Percentiles rank a stretch among this genome's conserved stretches.
Evolutionary conservation across 768 basidiomycete species (phyloP).

Genomic region (Crucibulum laeve): DNA sequence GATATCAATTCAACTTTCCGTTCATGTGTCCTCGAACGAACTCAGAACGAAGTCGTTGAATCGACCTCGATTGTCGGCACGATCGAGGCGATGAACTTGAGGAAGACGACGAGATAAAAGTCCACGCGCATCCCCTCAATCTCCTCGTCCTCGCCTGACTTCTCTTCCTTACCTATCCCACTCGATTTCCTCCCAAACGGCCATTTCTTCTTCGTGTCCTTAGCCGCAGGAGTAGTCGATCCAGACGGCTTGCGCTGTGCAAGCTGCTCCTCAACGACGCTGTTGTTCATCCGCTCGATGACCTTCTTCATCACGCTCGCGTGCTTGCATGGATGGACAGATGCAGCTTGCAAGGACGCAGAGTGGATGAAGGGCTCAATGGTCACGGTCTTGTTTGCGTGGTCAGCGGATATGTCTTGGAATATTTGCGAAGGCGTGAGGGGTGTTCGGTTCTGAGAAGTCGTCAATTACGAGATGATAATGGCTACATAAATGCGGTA

Average conservation of each 20-base stretch:
- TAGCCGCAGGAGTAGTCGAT: constrained; percentile 22
- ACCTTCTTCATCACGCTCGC: constrained; percentile 99
- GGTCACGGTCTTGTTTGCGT: constrained; percentile 97
- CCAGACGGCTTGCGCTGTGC: constrained; percentile 49
- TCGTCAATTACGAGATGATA: neutral
- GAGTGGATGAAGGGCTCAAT: constrained; percentile 99
- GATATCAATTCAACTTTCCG: neutral
- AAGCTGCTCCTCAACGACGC: constrained; percentile 79
- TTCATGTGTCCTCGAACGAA: neutral
- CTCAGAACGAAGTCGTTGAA: constrained; percentile 74
- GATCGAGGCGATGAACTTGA: constrained; percentile 98
- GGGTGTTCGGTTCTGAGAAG: constrained; percentile 78
- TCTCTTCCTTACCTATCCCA: constrained; percentile 46
- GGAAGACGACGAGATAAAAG: constrained; percentile 96
- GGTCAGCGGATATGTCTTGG: constrained; percentile 96
- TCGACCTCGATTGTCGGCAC: constrained; percentile 99
- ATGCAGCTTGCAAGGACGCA: constrained; percentile 77
- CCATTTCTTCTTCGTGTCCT: constrained; percentile 78
- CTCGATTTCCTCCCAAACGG: constrained; percentile 73
- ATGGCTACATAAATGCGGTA: neutral
- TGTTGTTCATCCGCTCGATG: constrained; percentile 95
- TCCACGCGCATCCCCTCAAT: constrained; percentile 93
- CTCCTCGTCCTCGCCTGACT: constrained; percentile 55
- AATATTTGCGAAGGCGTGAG: constrained; percentile 89
- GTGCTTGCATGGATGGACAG: constrained; percentile 98